A percentile compares a stretch with the other conserved stretches of the same genome.
These are phyloP conservation scores for Kodamaea suecica DNA, from an alignment of 1,139 yeast species.

Conservation along the genomic window DNA sequence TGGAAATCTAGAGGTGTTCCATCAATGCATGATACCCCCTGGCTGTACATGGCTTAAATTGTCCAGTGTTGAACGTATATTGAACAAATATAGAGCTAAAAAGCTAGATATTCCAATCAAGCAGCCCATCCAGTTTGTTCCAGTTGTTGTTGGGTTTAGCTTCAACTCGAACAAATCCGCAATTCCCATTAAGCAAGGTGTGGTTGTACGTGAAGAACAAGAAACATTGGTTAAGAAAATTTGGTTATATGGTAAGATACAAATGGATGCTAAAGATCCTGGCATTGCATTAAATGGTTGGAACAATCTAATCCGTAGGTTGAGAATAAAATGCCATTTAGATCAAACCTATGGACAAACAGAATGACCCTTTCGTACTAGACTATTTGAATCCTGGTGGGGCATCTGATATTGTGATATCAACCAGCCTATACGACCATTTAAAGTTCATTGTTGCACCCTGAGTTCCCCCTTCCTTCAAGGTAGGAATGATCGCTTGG, in stretches of 20 bases:
- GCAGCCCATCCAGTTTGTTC: slow-evolving; percentile 23
- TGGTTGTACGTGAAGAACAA: slow-evolving; percentile 23
- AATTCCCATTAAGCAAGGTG: slow-evolving; percentile 31
- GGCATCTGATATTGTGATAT: slow-evolving; percentile 27
- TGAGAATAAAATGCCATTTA: slow-evolving; percentile 24
- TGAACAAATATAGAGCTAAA: slow-evolving; percentile 14
- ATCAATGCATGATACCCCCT: slow-evolving; percentile 33
- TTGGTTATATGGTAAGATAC: slow-evolving; percentile 28
- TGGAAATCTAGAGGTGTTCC: slow-evolving; percentile 36
- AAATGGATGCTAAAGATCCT: slow-evolving; percentile 12
- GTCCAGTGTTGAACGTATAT: slow-evolving; percentile 23
- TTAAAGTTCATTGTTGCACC: slow-evolving; percentile 28
- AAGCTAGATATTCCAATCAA: slow-evolving; percentile 7
- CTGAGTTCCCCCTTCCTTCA: slow-evolving; percentile 25
- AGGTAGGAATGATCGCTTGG: slow-evolving; percentile 7
- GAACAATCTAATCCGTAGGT: slow-evolving; percentile 20
- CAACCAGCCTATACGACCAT: slow-evolving; percentile 14
- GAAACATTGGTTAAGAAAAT: slow-evolving; percentile 21
- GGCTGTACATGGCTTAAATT: slow-evolving; percentile 31
- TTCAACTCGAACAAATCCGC: slow-evolving; percentile 29
- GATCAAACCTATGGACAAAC: slow-evolving; percentile 14
- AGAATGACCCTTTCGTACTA: too few species aligned
- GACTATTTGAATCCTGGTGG: slow-evolving; percentile 39
- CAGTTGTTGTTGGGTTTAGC: slow-evolving; percentile 36
- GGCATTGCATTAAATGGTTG: slow-evolving; percentile 18